Evolutionary conservation across 495 filamentous ascomycete species (phyloP).

Genomic region (Neurospora sp.): DNA sequence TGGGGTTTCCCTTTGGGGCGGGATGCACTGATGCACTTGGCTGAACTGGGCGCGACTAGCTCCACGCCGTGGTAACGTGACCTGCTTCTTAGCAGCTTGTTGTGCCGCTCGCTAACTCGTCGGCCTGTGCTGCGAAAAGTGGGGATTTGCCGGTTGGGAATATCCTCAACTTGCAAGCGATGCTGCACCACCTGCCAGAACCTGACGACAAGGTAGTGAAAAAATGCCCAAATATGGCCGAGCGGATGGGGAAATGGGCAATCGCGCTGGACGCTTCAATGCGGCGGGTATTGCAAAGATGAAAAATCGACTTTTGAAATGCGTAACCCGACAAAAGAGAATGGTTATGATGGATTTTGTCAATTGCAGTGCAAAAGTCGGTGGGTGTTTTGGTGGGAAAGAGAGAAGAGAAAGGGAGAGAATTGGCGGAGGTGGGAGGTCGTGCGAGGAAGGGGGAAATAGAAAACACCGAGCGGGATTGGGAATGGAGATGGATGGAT

Average conservation of each 20-base stretch:
- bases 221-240: conserved; percentile 12
- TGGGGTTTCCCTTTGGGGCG: background rate
- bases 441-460: conserved; percentile 10
- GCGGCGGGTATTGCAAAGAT: conserved; percentile 18
- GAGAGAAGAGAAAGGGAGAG: conserved; percentile 13
- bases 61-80: conserved; percentile 16
- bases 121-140: conserved; percentile 14
- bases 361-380: conserved; percentile 24
- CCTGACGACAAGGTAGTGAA: conserved; percentile 4
- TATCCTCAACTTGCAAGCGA: conserved; percentile 28
- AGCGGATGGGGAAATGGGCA: conserved; percentile 7
- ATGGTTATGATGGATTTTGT: conserved; percentile 42
- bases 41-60: background rate
- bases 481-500: conserved; percentile 29
- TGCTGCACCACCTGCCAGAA: conserved; percentile 9
- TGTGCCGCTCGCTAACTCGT: background rate
- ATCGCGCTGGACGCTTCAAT: conserved; percentile 17
- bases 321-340: conserved; percentile 19
- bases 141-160: conserved; percentile 26
- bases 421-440: conserved; percentile 4
- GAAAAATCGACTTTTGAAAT: conserved; percentile 18
- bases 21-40: background rate
- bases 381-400: conserved; percentile 37
- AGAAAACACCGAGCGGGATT: background rate
- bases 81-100: conserved; percentile 17